These are phyloP conservation scores for Coemansia sp. DNA, from an alignment of 192 early-diverging fungal species.

Conservation along the genomic window DNA sequence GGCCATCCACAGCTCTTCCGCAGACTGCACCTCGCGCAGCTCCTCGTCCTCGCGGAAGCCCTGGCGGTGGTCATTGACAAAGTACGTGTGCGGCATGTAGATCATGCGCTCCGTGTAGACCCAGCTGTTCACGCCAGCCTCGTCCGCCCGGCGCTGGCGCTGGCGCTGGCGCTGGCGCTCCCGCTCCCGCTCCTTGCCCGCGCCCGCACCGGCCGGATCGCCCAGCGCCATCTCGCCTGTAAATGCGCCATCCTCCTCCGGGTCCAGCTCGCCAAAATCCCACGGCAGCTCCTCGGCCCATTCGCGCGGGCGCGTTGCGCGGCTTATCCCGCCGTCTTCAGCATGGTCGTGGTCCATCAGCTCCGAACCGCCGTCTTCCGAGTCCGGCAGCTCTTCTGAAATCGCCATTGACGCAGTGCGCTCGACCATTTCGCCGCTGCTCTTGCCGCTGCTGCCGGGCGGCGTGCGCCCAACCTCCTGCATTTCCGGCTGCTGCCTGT, in stretches of 20 bases:
- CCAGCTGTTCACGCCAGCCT: conserved; percentile 55
- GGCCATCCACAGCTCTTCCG: conserved; percentile 63
- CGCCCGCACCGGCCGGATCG: too few species aligned
- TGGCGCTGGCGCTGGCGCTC: too few species aligned
- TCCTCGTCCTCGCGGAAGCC: conserved; percentile 80
- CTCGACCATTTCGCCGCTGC: conserved; percentile 25
- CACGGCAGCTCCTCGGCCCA: conserved; percentile 54
- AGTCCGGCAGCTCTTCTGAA: neutral
- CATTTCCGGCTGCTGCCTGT: conserved; percentile 21
- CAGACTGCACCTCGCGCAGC: conserved; percentile 26
- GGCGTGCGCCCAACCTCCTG: conserved; percentile 16
- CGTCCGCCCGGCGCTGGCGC: conserved; percentile 3
- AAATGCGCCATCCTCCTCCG: conserved; percentile 32
- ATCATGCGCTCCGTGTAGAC: conserved; percentile 86
- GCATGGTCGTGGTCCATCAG: conserved; percentile 1
- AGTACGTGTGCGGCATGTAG: conserved; percentile 90
- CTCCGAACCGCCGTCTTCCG: neutral
- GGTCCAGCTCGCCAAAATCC: conserved; percentile 54
- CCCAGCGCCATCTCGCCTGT: conserved; percentile 20
- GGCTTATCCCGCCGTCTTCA: neutral
- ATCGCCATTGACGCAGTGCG: conserved; percentile 9
- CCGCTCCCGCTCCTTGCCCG: too few species aligned
- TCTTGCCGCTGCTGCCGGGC: too few species aligned
- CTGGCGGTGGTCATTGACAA: conserved; percentile 92
- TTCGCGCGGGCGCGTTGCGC: conserved; percentile 25